Evolutionary conservation across 192 early-diverging fungal genomes (phyloP).

Genomic region (Coemansia sp.): DNA sequence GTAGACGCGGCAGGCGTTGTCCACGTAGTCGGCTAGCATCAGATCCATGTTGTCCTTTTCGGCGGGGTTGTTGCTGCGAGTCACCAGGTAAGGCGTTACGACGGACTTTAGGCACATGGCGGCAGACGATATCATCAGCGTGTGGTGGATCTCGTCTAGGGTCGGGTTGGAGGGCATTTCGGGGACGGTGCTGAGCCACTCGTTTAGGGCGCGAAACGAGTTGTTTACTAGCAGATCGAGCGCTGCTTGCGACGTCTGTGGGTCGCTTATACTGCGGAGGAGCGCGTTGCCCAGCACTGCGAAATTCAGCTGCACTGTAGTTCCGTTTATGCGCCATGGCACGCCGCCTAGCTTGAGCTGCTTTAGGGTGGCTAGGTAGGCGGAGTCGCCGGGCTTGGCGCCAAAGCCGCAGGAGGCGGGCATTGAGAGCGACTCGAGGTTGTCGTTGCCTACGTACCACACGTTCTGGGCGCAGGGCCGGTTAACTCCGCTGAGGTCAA

Average conservation of each 20-base stretch:
- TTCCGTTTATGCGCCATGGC: constrained; percentile 36
- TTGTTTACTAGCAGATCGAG: constrained; percentile 32
- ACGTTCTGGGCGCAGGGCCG: constrained; percentile 43
- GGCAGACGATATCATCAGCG: constrained; percentile 36
- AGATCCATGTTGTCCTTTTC: background rate
- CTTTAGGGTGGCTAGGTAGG: constrained; percentile 30
- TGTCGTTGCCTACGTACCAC: constrained; percentile 51
- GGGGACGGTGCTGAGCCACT: constrained; percentile 34
- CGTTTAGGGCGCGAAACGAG: constrained; percentile 22
- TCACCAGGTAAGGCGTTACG: constrained; percentile 37
- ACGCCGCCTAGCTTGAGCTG: constrained; percentile 33
- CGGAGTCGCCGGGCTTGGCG: constrained; percentile 29
- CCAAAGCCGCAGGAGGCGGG: background rate
- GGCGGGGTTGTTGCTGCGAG: constrained; percentile 8
- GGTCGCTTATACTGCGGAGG: constrained; percentile 37
- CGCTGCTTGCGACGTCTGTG: constrained; percentile 18
- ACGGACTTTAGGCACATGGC: constrained; percentile 32
- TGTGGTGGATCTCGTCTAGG: constrained; percentile 22
- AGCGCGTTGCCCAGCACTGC: constrained; percentile 41
- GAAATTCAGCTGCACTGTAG: constrained; percentile 45
- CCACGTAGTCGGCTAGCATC: constrained; percentile 32
- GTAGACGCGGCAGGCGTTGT: constrained; percentile 15
- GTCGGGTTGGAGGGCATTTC: constrained; percentile 21
- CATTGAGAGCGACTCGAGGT: constrained; percentile 19
- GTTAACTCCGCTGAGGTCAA: constrained; percentile 49